These are phyloP conservation scores for Pleurotus djamor DNA, from an alignment of 768 basidiomycete species.

Conservation along the genomic window DNA sequence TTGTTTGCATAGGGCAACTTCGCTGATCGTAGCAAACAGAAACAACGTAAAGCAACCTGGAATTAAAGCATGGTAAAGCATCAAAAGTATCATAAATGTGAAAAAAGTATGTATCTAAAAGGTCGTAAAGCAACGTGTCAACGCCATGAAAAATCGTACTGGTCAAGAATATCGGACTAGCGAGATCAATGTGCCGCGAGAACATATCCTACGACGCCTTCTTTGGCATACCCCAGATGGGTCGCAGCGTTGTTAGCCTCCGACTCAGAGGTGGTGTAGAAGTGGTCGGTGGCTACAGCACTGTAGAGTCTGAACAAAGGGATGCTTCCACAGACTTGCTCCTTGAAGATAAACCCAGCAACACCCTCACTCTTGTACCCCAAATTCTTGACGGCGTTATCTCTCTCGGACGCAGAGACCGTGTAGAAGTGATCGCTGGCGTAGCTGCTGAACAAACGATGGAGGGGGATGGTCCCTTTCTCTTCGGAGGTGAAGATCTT, in stretches of 20 bases:
- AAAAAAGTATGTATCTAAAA: too few species aligned
- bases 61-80: too few species aligned
- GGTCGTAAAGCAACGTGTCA: neutral
- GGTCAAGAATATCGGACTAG: neutral
- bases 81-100: too few species aligned
- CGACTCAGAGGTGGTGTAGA: neutral
- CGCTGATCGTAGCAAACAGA: too few species aligned
- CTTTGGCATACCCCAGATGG: neutral
- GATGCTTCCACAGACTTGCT: neutral
- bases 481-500: constrained; percentile 8
- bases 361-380: constrained; percentile 7
- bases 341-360: constrained; percentile 8
- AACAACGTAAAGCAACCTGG: too few species aligned
- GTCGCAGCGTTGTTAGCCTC: neutral
- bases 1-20: too few species aligned
- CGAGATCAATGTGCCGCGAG: neutral
- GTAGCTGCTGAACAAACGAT: constrained; percentile 10
- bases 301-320: neutral
- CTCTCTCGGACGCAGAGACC: constrained; percentile 5
- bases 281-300: neutral
- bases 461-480: constrained; percentile 10
- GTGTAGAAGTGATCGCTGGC: constrained; percentile 12
- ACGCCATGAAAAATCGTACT: neutral
- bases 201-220: neutral
- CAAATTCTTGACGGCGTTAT: neutral